A percentile compares a stretch with the other conserved stretches of the same genome.
These are phyloP conservation scores for Kodamaea kaohsiungensis DNA, from an alignment of 805 yeast genomes.

Conservation along the genomic window DNA sequence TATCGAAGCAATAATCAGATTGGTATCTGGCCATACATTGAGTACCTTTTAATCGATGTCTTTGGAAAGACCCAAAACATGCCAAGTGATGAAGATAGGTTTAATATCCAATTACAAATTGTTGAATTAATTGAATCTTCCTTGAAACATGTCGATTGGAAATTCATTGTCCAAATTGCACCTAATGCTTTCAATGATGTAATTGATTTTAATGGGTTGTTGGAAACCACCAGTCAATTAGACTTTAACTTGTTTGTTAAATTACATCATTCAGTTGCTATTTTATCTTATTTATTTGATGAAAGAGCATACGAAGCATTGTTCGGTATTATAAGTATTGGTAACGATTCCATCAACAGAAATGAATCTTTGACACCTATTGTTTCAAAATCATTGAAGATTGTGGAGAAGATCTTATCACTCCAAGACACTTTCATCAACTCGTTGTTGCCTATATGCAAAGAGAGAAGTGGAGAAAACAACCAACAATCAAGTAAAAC, in stretches of 20 bases:
- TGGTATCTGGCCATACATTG: conserved; percentile 82
- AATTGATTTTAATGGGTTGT: conserved; percentile 12
- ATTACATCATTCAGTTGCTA: conserved; percentile 69
- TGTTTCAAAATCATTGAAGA: conserved; percentile 42
- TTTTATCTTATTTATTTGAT: conserved; percentile 61
- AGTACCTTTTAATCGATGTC: conserved; percentile 66
- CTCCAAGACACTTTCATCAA: conserved; percentile 63
- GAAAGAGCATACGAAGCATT: conserved; percentile 57
- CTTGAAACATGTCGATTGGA: conserved; percentile 39
- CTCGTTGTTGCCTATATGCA: conserved; percentile 50
- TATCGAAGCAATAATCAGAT: conserved; percentile 45
- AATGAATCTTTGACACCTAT: conserved; percentile 36
- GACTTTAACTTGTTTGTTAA: conserved; percentile 42
- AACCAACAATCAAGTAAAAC: neutral
- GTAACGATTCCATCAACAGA: conserved; percentile 56
- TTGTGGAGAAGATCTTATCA: conserved; percentile 48
- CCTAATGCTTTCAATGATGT: neutral
- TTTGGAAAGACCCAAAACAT: conserved; percentile 53
- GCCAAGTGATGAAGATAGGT: conserved; percentile 30
- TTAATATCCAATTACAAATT: conserved; percentile 54
- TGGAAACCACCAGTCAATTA: conserved; percentile 21
- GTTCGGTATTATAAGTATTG: conserved; percentile 57
- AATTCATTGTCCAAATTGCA: conserved; percentile 51
- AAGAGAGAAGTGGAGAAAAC: conserved; percentile 17
- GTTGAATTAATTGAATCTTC: conserved; percentile 50